Evolutionary conservation across 768 basidiomycete genomes (phyloP).

Genomic region (Rhizopogon vulgaris): DNA sequence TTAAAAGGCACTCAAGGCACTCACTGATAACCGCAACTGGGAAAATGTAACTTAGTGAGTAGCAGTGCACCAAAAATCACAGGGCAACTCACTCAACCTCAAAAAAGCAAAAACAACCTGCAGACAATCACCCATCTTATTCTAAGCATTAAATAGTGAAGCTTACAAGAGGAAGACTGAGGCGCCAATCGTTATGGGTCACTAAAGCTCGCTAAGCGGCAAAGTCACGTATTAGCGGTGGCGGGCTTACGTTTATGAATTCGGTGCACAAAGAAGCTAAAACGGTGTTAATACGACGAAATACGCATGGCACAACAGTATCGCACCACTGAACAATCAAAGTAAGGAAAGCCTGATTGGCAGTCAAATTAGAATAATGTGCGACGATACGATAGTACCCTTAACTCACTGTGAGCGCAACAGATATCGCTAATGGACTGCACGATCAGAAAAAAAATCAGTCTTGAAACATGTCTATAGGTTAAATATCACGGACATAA

Average conservation of each 20-base stretch:
- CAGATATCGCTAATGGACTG: slow-evolving; percentile 15
- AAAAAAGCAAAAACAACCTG: slow-evolving; percentile 25
- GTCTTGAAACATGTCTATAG: not conserved
- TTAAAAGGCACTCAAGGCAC: not conserved
- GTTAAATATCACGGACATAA: slow-evolving; percentile 27
- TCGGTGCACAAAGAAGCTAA: slow-evolving; percentile 34
- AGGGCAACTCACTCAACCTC: slow-evolving; percentile 20
- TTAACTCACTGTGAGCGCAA: slow-evolving; percentile 23
- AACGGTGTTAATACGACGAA: not conserved
- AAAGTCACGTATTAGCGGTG: not conserved
- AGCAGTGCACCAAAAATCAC: not conserved
- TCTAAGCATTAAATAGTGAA: not conserved
- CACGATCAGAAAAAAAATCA: not conserved
- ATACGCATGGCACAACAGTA: not conserved
- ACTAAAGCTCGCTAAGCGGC: slow-evolving; percentile 9
- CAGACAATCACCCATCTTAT: not conserved
- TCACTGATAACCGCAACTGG: slow-evolving; percentile 31
- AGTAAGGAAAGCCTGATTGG: slow-evolving; percentile 38
- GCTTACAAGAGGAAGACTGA: slow-evolving; percentile 30
- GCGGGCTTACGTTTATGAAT: slow-evolving; percentile 33
- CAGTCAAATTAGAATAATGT: slow-evolving; percentile 15
- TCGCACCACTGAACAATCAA: slow-evolving; percentile 46
- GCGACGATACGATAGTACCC: not conserved
- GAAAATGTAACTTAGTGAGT: not conserved
- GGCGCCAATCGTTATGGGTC: slow-evolving; percentile 20